Evolutionary conservation across 2,329 filamentous ascomycete species (phyloP), one percentile per base, ranked within the genome.

Genomic region (Colletotrichum sublineola): DNA sequence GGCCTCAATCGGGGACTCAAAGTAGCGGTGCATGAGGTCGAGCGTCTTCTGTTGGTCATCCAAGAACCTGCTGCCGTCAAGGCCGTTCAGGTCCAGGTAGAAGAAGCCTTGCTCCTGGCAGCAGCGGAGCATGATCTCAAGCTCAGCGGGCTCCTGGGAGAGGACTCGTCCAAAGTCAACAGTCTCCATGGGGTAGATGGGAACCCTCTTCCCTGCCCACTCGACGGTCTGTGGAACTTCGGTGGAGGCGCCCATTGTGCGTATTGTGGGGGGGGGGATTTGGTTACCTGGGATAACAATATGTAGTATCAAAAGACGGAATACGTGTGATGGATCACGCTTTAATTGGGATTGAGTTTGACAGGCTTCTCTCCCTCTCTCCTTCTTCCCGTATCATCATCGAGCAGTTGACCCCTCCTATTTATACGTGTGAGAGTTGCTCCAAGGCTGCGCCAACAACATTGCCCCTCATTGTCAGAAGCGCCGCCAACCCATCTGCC

Each of bases 21-120:
- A 89, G 82, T 88, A 89, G 64, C 84, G 84, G 77, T 87, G 80
- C 87, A 89, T 89, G 52, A 89, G 82, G 73, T 84, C 82, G 40
- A 89, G 82, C 2, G 84, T 85, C 75, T 87, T 83, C 77, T 88
- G 82, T 74, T 87, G 83, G 78, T 89, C 87, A 46, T 84, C 81
- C 68, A 89, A 82, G 79, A 87, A 84, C 58, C 86, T 79, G 71
- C 86, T 85, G 74, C 87, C 87, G 75, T 89, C 87, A 71, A 88
- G 86, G 73, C 81, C 82, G 74, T 85, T 77, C 12, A 89, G 82
- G 77, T 89, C 85, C 52, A 89, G 83, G 77, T 89, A 88, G 79
- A 89, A 89, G 82, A 85, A 89, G 1, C 87, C 87, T 44, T 86
- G 83, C 29, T 84, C 81, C 71, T 85, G 80, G 78, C 87, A 89